Percentiles rank a stretch among this genome's conserved stretches.
These are phyloP conservation scores for Claviceps lovelessii DNA, from an alignment of 2,329 filamentous ascomycete genomes.

Conservation along the genomic window DNA sequence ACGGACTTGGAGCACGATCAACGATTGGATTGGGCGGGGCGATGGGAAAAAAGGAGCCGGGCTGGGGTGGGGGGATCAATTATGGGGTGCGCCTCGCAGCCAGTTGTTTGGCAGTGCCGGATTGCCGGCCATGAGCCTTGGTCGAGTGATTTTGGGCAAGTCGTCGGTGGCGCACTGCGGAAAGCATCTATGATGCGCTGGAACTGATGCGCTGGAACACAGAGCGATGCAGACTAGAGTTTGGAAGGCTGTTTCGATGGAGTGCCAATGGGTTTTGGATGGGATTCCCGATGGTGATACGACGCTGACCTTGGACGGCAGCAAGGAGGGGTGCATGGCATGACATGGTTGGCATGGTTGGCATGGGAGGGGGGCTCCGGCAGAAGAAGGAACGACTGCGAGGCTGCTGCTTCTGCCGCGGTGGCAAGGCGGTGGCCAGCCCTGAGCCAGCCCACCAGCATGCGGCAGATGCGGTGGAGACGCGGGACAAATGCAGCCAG, in stretches of 20 bases:
- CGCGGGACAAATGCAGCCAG: conserved; percentile 4
- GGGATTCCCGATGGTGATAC: not conserved
- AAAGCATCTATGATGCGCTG: not conserved
- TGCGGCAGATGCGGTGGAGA: not conserved
- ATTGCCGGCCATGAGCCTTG: too few species aligned
- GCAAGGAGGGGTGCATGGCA: not conserved
- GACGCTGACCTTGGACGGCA: not conserved
- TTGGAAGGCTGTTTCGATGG: not conserved
- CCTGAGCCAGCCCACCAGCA: too few species aligned
- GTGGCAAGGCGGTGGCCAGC: too few species aligned
- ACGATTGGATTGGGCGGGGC: too few species aligned
- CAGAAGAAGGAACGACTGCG: too few species aligned
- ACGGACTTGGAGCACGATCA: not conserved
- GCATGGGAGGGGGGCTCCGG: too few species aligned
- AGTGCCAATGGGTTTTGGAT: too few species aligned
- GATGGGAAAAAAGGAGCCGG: too few species aligned
- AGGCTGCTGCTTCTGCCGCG: too few species aligned
- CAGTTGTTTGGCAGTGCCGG: not conserved
- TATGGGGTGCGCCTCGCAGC: too few species aligned
- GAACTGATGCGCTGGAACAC: not conserved
- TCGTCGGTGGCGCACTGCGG: not conserved
- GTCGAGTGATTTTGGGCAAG: too few species aligned
- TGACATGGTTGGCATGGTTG: not conserved
- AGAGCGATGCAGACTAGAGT: not conserved
- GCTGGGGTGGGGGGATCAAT: too few species aligned